These are phyloP conservation scores for Vigna trinervia DNA, from an alignment of 306 rosid species.

Conservation along the genomic window DNA sequence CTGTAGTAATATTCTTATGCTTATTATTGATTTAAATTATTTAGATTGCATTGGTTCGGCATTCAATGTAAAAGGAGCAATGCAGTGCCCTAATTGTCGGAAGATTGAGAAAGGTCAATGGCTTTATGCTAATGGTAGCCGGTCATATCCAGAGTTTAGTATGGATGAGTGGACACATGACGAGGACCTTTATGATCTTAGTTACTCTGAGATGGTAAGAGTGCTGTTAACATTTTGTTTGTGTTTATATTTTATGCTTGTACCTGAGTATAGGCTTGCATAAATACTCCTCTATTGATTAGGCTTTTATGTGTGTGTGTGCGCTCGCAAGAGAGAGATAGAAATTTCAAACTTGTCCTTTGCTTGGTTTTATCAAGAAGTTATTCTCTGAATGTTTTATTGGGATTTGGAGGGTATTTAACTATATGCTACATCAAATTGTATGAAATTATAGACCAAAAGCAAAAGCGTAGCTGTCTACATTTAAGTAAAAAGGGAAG, in stretches of 20 bases:
- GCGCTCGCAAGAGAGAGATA: neutral
- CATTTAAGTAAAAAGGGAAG: neutral
- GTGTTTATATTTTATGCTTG: slow-evolving; percentile 37
- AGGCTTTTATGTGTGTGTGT: neutral
- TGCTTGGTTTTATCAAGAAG: slow-evolving; percentile 18
- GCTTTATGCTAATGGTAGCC: slow-evolving; percentile 93
- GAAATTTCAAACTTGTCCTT: slow-evolving; percentile 3
- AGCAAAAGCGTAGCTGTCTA: neutral
- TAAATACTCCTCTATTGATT: slow-evolving; percentile 2
- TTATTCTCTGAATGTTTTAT: slow-evolving; percentile 1
- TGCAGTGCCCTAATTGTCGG: slow-evolving; percentile 99
- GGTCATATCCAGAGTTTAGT: slow-evolving; percentile 83
- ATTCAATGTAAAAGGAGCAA: slow-evolving; percentile 92
- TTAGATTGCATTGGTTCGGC: slow-evolving; percentile 99
- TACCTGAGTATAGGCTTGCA: slow-evolving; percentile 3
- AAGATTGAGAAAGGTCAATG: slow-evolving; percentile 98
- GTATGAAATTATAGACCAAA: slow-evolving; percentile 5
- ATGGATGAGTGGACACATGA: slow-evolving; percentile 95
- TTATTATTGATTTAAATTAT: slow-evolving; percentile 36
- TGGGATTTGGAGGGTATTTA: neutral
- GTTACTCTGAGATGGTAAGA: slow-evolving; percentile 93
- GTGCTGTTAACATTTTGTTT: slow-evolving; percentile 33
- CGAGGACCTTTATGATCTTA: slow-evolving; percentile 93
- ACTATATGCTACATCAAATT: neutral
- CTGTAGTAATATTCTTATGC: slow-evolving; percentile 15